Evolutionary conservation across 495 filamentous ascomycete genomes (phyloP).

Genomic region (Penicillium bialowiezense): DNA sequence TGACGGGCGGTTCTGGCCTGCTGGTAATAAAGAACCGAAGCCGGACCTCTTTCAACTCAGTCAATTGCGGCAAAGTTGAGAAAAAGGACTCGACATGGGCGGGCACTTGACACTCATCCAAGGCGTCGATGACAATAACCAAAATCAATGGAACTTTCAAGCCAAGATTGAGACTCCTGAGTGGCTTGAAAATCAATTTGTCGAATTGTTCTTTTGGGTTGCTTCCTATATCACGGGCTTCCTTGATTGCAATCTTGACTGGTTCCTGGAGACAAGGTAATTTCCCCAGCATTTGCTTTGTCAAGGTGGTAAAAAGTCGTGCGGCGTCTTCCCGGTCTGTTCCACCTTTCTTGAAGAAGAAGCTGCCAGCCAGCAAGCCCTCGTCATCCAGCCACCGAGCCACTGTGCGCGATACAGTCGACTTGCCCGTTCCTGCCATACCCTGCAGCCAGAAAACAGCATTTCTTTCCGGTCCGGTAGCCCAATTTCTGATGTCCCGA

Average conservation of each 20-base stretch:
- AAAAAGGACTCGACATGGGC: not conserved
- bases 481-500: conserved; percentile 28
- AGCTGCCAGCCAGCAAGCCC: conserved; percentile 25
- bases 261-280: not conserved
- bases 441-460: conserved; percentile 43
- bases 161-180: conserved; percentile 7
- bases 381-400: conserved; percentile 1
- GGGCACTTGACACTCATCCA: not conserved
- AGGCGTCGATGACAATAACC: not conserved
- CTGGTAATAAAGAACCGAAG: not conserved
- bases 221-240: conserved; percentile 30
- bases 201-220: conserved; percentile 42
- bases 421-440: conserved; percentile 44
- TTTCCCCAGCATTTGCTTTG: conserved; percentile 31
- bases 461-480: conserved; percentile 26
- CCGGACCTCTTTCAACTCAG: not conserved
- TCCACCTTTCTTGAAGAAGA: conserved; percentile 50
- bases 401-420: conserved; percentile 34
- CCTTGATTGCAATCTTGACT: conserved; percentile 33
- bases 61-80: not conserved
- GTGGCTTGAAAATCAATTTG: conserved; percentile 42
- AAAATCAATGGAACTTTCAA: not conserved
- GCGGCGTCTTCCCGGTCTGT: conserved; percentile 33
- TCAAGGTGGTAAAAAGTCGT: conserved; percentile 44
- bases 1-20: not conserved